Evolutionary conservation across 106 monocot genomes (phyloP).

Genomic region (Ottelia alismoides): DNA sequence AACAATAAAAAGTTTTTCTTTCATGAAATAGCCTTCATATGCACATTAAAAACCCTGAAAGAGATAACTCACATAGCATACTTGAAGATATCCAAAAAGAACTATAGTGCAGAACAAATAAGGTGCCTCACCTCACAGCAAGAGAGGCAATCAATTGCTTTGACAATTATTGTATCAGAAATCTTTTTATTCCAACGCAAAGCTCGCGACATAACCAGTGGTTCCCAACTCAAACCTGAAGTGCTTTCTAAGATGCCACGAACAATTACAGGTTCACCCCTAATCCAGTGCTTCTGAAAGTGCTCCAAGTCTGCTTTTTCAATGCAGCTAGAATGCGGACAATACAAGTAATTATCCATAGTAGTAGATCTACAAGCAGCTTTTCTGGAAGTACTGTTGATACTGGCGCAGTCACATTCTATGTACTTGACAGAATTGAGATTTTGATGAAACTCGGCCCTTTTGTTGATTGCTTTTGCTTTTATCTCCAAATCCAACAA

Average conservation of each 20-base stretch:
- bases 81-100: too few relatives aligned
- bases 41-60: too few relatives aligned
- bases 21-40: too few relatives aligned
- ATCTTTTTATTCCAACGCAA: conserved; percentile 15
- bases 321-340: conserved; percentile 28
- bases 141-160: conserved; percentile 62
- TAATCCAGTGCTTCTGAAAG: conserved; percentile 57
- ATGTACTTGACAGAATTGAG: neutral
- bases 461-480: conserved; percentile 19
- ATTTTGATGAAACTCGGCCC: neutral
- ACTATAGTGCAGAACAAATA: too few relatives aligned
- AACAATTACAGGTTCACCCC: conserved; percentile 65
- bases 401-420: conserved; percentile 18
- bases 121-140: conserved; percentile 68
- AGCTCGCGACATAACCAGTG: conserved; percentile 40
- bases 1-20: neutral
- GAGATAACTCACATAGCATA: too few relatives aligned
- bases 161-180: conserved; percentile 11
- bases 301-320: conserved; percentile 27
- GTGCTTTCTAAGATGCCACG: conserved; percentile 32
- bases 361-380: conserved; percentile 42
- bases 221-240: conserved; percentile 59
- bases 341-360: conserved; percentile 49
- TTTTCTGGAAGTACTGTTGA: conserved; percentile 27
- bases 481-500: conserved; percentile 16